phyloP scores from a whole-genome alignment of 163 green algal genomes.

The Scenedesmus sp. region DNA sequence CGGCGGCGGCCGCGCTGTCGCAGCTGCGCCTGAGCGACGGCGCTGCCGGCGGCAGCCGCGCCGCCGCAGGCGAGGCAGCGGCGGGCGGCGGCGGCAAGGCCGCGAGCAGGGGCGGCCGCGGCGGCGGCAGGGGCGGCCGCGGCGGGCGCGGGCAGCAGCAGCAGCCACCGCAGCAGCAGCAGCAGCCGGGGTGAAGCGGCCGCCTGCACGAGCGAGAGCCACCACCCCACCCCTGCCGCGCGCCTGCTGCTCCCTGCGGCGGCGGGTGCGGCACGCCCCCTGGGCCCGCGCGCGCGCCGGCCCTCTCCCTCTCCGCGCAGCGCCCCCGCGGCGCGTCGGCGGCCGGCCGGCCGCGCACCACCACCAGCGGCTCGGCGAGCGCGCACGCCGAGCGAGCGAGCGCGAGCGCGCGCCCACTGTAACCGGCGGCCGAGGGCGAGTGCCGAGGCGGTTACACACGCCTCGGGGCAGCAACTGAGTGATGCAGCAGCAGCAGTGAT shows the following conservation, averaged over 20 bases:
- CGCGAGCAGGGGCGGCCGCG: not conserved
- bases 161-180: not conserved
- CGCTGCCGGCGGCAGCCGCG: not conserved
- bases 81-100: not conserved
- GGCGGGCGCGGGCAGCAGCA: not conserved
- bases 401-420: too few relatives aligned
- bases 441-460: too few relatives aligned
- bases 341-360: too few relatives aligned
- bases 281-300: too few relatives aligned
- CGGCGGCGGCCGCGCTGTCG: not conserved
- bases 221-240: not conserved
- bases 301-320: too few relatives aligned
- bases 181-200: not conserved
- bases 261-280: too few relatives aligned
- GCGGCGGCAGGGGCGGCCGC: not conserved
- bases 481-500: too few relatives aligned
- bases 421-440: too few relatives aligned
- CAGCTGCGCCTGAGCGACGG: not conserved
- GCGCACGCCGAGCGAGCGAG: too few relatives aligned
- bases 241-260: not conserved
- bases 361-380: too few relatives aligned
- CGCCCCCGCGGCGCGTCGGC: too few relatives aligned
- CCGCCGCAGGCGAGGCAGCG: not conserved
- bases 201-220: not conserved
- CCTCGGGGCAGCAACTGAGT: too few relatives aligned